These are phyloP conservation scores for Calonectria hawksworthii DNA, from an alignment of 2,329 filamentous ascomycete genomes.

Conservation along the genomic window DNA sequence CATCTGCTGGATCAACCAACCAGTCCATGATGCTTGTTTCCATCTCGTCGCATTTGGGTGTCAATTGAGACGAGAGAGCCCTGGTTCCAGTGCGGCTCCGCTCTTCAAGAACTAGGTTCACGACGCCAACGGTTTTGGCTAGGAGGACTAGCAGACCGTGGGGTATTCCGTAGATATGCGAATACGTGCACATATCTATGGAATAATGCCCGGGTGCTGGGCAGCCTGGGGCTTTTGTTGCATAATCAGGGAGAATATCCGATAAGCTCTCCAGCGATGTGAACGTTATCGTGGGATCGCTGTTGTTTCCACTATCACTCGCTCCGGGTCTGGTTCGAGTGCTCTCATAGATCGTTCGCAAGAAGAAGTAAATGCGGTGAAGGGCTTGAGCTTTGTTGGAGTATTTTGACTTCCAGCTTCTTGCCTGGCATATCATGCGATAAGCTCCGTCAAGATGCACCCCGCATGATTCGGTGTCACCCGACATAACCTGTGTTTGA, in stretches of 20 bases:
- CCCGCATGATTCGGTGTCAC: conserved; percentile 39
- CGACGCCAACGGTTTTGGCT: conserved; percentile 26
- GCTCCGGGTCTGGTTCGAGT: conserved; percentile 13
- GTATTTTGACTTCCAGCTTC: conserved; percentile 35
- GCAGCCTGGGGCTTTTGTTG: background rate
- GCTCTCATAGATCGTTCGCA: conserved; percentile 42
- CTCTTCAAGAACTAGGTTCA: background rate
- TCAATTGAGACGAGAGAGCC: conserved; percentile 6
- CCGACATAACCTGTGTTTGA: conserved; percentile 39
- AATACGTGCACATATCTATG: conserved; percentile 1
- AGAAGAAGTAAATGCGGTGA: conserved; percentile 44
- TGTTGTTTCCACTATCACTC: background rate
- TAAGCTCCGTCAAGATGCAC: conserved; percentile 39
- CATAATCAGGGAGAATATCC: background rate
- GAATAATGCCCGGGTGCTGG: background rate
- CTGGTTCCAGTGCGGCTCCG: background rate
- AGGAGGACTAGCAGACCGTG: conserved; percentile 13
- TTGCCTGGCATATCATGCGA: conserved; percentile 36
- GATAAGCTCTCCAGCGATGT: no score
- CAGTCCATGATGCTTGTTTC: conserved; percentile 27
- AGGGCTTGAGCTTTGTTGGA: conserved; percentile 35
- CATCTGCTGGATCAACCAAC: background rate
- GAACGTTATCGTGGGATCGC: background rate
- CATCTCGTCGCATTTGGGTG: conserved; percentile 14
- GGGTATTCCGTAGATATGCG: conserved; percentile 11